Base-by-base conservation (phyloP, 305 asterid species). In the Rubia peregrina region DNA sequence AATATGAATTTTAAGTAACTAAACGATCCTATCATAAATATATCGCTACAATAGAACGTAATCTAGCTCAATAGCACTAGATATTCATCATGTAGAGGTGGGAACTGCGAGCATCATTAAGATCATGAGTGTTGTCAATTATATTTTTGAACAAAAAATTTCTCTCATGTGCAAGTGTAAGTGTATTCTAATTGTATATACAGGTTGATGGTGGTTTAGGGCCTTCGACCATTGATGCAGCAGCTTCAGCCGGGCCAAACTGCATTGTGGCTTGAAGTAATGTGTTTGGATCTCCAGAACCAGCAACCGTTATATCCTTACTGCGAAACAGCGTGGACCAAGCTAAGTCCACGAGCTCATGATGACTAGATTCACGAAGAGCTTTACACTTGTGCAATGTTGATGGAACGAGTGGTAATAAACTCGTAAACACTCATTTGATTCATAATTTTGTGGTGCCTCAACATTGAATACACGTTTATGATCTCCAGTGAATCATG, bases 171-270 rank as follows among this genome's bases (percentile, higher is more conserved):
- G 59, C 33, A 5, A 70, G 9, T 62, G 67, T 62, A 38, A 38
- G 0, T 67, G 7, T 7, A 22, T 33, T 68, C 21, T 38, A 6
- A 13, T 49, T 36, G 42, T 12, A 61, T 53, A 73, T 3, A 66
- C 84, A 87, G 97, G 97, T 89, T 43, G 97, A 91, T 55, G 96
- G 96, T 72, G 96, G 97, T 65, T 83, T 91, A 78, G 96, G 95
- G 64, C 95, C 95, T 77, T 85, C 95, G 73, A 91, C 95, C 36
- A 87, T 91, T 60, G 92, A 85, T 74, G 17, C 77, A 51, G 95
- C 96, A 44, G 82, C 96, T 36, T 66, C 88, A 48, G 94, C 94
- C 6, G 91, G 96, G 57, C 94, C 91, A 63, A 89, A 89, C 86
- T 89, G 96, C 84, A 85, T 89, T 21, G 96, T 89, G 61, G 96